These are phyloP conservation scores for Aspergillus novofumigatus DNA, from an alignment of 2,329 filamentous ascomycete species.

Conservation along the genomic window DNA sequence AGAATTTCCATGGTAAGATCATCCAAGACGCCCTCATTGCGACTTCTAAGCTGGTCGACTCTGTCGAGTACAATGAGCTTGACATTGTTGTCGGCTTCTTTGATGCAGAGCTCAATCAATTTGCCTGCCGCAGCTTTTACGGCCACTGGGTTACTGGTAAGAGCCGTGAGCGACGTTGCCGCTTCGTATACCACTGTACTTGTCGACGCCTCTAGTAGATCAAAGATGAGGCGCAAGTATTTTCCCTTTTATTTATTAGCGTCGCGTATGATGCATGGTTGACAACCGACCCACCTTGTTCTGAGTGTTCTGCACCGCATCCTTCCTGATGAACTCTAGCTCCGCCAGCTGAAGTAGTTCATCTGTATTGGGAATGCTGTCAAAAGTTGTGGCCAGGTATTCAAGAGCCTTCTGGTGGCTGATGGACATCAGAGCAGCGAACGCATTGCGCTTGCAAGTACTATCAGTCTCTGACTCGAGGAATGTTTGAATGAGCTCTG, in stretches of 20 bases:
- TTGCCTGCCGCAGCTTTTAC: conserved; percentile 95
- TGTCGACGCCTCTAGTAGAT: conserved; percentile 85
- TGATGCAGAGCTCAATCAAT: conserved; percentile 95
- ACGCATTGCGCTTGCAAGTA: conserved; percentile 97
- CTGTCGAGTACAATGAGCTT: conserved; percentile 97
- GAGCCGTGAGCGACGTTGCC: conserved; percentile 85
- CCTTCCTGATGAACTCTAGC: conserved; percentile 95
- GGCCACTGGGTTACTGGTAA: conserved; percentile 94
- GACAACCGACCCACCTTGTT: conserved; percentile 66
- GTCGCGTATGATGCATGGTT: background rate
- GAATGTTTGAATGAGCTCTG: conserved; percentile 86
- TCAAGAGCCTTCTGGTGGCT: conserved; percentile 88
- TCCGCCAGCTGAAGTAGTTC: conserved; percentile 90
- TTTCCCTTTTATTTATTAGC: conserved; percentile 58
- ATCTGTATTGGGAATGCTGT: conserved; percentile 89
- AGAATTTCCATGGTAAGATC: conserved; percentile 97
- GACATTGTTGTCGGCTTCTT: conserved; percentile 98
- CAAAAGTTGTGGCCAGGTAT: conserved; percentile 85
- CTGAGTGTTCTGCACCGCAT: conserved; percentile 87
- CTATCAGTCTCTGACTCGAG: conserved; percentile 85
- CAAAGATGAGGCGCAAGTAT: conserved; percentile 92
- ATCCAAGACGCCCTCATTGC: conserved; percentile 86
- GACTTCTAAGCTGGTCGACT: conserved; percentile 79
- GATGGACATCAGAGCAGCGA: conserved; percentile 84
- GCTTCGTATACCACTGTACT: conserved; percentile 98